Conservation (phyloP, 2,329 filamentous ascomycete genomes). For the Lachnellula subtilissima region DNA sequence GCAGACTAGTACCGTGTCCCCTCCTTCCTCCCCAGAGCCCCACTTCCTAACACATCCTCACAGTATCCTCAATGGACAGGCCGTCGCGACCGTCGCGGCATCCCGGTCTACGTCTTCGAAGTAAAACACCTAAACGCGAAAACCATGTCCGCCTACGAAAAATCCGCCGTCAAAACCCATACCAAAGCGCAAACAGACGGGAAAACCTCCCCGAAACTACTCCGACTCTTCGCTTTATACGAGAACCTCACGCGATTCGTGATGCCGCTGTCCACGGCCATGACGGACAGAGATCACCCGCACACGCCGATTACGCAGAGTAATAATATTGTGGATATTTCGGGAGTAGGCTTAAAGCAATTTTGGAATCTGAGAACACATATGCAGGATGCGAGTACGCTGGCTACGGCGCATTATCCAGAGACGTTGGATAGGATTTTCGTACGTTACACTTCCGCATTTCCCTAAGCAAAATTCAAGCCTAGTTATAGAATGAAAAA, state of each 20-base stretch:
- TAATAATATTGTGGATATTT: constrained; percentile 94
- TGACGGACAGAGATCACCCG: constrained; percentile 65
- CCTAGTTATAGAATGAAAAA: too few species aligned
- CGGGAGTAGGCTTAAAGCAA: constrained; percentile 79
- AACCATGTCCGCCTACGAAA: constrained; percentile 74
- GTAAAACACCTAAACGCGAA: constrained; percentile 79
- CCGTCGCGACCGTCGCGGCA: constrained; percentile 81
- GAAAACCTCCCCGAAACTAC: constrained; percentile 67
- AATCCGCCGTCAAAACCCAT: constrained; percentile 47
- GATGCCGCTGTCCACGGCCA: constrained; percentile 76
- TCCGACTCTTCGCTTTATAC: constrained; percentile 87
- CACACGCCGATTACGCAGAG: constrained; percentile 86
- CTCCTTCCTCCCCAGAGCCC: constrained; percentile 11
- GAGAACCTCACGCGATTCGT: constrained; percentile 87
- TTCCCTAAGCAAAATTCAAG: not conserved
- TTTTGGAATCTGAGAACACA: constrained; percentile 94
- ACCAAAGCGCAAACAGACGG: constrained; percentile 60
- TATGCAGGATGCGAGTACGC: constrained; percentile 85
- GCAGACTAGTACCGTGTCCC: constrained; percentile 57
- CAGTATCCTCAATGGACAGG: constrained; percentile 96
- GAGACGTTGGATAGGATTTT: constrained; percentile 86
- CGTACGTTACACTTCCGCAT: constrained; percentile 25
- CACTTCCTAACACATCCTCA: not conserved
- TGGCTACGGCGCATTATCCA: constrained; percentile 91
- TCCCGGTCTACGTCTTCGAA: constrained; percentile 88